phyloP scores from a whole-genome alignment of 352 stramenopile genomes.

The Phytophthora hybrid region DNA sequence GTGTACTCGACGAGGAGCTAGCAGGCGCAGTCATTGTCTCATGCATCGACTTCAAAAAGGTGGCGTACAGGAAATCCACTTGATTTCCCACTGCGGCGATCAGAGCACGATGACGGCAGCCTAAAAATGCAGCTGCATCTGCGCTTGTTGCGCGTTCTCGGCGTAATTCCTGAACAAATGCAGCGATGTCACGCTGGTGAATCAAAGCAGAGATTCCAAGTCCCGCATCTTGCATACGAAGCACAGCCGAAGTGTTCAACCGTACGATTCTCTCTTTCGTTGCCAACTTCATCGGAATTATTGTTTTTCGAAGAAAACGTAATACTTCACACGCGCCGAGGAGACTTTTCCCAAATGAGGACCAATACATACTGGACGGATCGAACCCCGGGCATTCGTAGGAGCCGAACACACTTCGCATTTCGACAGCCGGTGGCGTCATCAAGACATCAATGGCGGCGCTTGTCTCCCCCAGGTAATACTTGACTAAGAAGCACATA shows the following conservation, averaged over 20 bases:
- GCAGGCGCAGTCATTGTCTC: conserved; percentile 41
- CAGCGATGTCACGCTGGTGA: conserved; percentile 64
- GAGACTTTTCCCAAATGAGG: conserved; percentile 73
- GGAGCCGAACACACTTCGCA: conserved; percentile 67
- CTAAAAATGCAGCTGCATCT: conserved; percentile 53
- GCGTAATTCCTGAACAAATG: conserved; percentile 60
- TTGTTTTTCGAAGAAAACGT: conserved; percentile 62
- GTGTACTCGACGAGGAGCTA: conserved; percentile 13
- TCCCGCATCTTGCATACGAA: conserved; percentile 62
- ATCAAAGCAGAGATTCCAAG: conserved; percentile 61
- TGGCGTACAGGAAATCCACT: conserved; percentile 56
- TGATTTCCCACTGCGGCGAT: conserved; percentile 47
- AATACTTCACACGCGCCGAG: conserved; percentile 73
- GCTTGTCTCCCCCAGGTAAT: conserved; percentile 58
- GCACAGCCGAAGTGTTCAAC: conserved; percentile 59
- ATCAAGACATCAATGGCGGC: conserved; percentile 62
- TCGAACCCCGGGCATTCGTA: conserved; percentile 11
- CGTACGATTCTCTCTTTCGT: conserved; percentile 65
- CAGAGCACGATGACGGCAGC: conserved; percentile 49
- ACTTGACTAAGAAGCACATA: conserved; percentile 80
- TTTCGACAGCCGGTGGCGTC: conserved; percentile 52
- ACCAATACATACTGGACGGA: conserved; percentile 70
- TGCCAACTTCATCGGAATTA: conserved; percentile 55
- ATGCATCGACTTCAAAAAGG: conserved; percentile 50
- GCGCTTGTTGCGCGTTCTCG: conserved; percentile 35